Percentiles rank a stretch among this genome's conserved stretches.
phyloP scores from a whole-genome alignment of 768 basidiomycete species.

The Terana coerulea region DNA sequence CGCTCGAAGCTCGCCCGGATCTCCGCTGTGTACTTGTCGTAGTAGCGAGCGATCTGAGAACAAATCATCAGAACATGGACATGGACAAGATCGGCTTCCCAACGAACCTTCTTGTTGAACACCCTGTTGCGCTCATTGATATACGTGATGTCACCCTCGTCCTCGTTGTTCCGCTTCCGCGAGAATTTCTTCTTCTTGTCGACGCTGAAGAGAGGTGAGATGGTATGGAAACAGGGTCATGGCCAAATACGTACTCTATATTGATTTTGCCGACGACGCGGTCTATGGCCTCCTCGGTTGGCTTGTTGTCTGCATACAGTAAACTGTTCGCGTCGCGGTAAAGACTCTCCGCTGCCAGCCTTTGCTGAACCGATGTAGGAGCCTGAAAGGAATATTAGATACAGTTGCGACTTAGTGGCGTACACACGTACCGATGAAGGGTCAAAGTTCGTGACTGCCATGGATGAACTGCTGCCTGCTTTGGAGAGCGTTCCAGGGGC shows the following conservation, averaged over 20 bases:
- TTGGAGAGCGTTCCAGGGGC: slow-evolving; percentile 61
- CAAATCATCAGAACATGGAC: neutral
- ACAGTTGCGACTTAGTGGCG: neutral
- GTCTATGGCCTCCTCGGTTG: slow-evolving; percentile 93
- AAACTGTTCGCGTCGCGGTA: slow-evolving; percentile 94
- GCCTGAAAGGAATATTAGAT: slow-evolving; percentile 21
- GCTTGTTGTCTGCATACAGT: slow-evolving; percentile 93
- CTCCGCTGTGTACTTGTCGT: slow-evolving; percentile 95
- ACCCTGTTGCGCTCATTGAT: slow-evolving; percentile 98
- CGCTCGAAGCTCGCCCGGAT: slow-evolving; percentile 98
- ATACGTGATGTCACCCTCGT: slow-evolving; percentile 95
- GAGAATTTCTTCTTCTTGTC: slow-evolving; percentile 91
- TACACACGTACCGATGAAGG: slow-evolving; percentile 37
- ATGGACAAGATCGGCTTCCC: neutral
- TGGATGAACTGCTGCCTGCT: slow-evolving; percentile 33
- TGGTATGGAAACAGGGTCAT: slow-evolving; percentile 4
- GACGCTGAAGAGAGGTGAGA: slow-evolving; percentile 44
- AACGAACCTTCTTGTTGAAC: slow-evolving; percentile 90
- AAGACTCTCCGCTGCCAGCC: slow-evolving; percentile 70
- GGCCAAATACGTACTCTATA: slow-evolving; percentile 66
- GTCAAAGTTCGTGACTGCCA: slow-evolving; percentile 48
- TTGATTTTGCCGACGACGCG: slow-evolving; percentile 89
- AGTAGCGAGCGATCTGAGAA: slow-evolving; percentile 83
- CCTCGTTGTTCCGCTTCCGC: slow-evolving; percentile 85
- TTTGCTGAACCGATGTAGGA: slow-evolving; percentile 58